phyloP scores from a whole-genome alignment of 306 rosid species.

The Pyrus betulifolia region DNA sequence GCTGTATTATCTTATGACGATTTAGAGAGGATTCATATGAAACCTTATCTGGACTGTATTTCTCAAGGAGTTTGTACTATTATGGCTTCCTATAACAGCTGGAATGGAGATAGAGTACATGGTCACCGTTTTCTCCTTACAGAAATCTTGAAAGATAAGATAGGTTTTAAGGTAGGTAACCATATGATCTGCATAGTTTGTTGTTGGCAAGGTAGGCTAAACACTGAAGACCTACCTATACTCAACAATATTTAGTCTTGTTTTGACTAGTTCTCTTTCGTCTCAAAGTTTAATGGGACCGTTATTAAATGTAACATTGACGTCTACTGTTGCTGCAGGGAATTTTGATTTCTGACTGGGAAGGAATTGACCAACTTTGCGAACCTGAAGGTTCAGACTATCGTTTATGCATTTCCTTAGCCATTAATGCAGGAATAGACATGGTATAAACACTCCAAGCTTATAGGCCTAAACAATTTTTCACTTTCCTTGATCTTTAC shows the following conservation, averaged over 20 bases:
- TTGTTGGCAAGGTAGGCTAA: no score
- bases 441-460: constrained; percentile 46
- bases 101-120: constrained; percentile 63
- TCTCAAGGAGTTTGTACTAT: constrained; percentile 66
- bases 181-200: background rate
- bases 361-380: constrained; percentile 55
- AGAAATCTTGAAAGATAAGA: constrained; percentile 55
- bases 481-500: background rate
- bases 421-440: constrained; percentile 79
- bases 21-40: constrained; percentile 61
- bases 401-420: constrained; percentile 39
- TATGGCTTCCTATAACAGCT: constrained; percentile 73
- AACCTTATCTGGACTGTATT: constrained; percentile 79
- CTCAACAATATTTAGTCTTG: no score
- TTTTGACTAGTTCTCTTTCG: no score
- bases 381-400: constrained; percentile 47
- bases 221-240: no score
- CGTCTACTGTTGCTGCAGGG: constrained; percentile 35
- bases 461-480: background rate
- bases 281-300: no score
- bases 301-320: background rate
- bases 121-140: constrained; percentile 50
- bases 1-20: constrained; percentile 41
- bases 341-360: constrained; percentile 68
- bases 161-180: constrained; percentile 53